Evolutionary conservation across 441 rosid genomes (phyloP).

Genomic region (Pelargonium fulgidum): DNA sequence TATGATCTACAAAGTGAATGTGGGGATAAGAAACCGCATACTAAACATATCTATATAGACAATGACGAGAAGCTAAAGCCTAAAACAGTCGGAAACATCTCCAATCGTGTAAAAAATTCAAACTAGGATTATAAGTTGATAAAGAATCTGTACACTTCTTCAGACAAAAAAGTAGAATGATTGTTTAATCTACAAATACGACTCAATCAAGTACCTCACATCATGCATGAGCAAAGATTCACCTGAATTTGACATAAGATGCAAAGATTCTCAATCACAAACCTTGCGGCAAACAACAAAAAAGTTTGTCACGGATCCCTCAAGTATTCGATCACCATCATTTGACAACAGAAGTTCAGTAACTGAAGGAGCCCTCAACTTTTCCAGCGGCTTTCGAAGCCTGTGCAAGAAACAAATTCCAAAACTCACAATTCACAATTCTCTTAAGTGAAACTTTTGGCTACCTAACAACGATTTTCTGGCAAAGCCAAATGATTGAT

Average conservation of each 20-base stretch:
- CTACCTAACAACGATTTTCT: no score
- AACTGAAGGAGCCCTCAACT: slow-evolving; percentile 57
- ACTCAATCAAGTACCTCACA: not conserved
- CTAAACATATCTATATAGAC: not conserved
- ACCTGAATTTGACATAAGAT: not conserved
- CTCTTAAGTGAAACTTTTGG: not conserved
- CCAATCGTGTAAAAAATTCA: not conserved
- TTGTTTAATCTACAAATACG: not conserved
- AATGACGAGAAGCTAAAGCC: no score
- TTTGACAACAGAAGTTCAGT: slow-evolving; percentile 65
- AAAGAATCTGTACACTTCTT: not conserved
- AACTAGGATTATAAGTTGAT: not conserved
- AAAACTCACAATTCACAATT: slow-evolving; percentile 16
- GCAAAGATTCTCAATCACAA: slow-evolving; percentile 18
- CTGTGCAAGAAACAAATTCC: slow-evolving; percentile 28
- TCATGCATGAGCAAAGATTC: not conserved
- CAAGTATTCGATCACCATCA: slow-evolving; percentile 76
- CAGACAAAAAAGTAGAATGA: not conserved
- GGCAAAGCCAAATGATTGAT: not conserved
- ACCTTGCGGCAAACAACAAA: slow-evolving; percentile 63
- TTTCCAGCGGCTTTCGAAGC: slow-evolving; percentile 71
- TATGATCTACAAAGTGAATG: not conserved
- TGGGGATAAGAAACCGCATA: not conserved
- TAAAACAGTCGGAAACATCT: not conserved
- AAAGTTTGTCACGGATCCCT: slow-evolving; percentile 66